A percentile compares a stretch with the other conserved stretches of the same genome.
These are phyloP conservation scores for Amylostereum areolatum DNA, from an alignment of 1,284 basidiomycete species.

Conservation along the genomic window DNA sequence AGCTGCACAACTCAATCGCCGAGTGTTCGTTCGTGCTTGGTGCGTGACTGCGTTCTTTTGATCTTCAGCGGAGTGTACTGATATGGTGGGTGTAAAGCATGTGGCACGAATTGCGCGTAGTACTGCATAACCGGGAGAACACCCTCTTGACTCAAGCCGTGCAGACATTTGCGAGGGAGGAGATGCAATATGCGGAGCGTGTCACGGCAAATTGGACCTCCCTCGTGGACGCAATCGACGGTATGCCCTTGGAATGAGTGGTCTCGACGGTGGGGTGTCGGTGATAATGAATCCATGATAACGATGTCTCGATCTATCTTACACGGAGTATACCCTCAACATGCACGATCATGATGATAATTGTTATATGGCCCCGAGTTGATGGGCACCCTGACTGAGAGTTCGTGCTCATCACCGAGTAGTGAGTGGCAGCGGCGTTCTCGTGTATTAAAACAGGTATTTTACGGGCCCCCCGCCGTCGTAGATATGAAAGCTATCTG, in stretches of 20 bases:
- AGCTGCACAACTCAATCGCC: slow-evolving; percentile 58
- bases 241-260: slow-evolving; percentile 77
- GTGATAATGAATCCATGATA: neutral
- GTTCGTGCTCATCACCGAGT: neutral
- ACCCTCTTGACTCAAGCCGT: slow-evolving; percentile 70
- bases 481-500: too few relatives aligned
- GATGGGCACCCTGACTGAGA: neutral
- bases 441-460: neutral
- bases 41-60: slow-evolving; percentile 27
- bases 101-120: slow-evolving; percentile 88
- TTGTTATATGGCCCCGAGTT: neutral
- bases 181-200: slow-evolving; percentile 57
- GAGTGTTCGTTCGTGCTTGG: slow-evolving; percentile 83
- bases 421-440: neutral
- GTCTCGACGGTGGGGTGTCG: neutral
- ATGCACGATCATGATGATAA: neutral
- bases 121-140: slow-evolving; percentile 85
- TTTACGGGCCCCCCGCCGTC: neutral
- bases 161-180: slow-evolving; percentile 67
- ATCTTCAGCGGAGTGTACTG: slow-evolving; percentile 3
- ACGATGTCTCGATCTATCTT: neutral
- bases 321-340: too few relatives aligned
- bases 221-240: slow-evolving; percentile 61
- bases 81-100: slow-evolving; percentile 42
- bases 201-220: slow-evolving; percentile 69